Conservation (phyloP, 1,139 yeast genomes). For the Magnusiomyces fungicola region DNA sequence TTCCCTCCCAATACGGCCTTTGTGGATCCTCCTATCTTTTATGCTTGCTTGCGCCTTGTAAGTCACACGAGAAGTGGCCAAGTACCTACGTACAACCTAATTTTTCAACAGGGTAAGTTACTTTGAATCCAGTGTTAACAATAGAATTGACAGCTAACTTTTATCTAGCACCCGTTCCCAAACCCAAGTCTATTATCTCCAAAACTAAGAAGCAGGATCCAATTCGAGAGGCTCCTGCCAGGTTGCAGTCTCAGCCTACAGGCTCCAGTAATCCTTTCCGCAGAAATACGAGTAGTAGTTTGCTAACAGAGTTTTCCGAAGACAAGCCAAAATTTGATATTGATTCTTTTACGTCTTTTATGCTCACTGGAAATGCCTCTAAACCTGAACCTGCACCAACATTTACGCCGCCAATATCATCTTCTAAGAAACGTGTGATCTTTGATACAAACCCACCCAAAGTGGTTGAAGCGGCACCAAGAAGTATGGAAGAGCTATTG, state of each 20-base stretch:
- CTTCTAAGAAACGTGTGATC: conserved; percentile 31
- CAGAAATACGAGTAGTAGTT: conserved; percentile 14
- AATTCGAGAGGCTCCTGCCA: background rate
- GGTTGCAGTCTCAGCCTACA: conserved; percentile 9
- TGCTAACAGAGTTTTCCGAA: conserved; percentile 10
- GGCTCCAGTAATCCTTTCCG: conserved; percentile 27
- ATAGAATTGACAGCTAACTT: conserved; percentile 11
- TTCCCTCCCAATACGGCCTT: conserved; percentile 29
- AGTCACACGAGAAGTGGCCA: conserved; percentile 34
- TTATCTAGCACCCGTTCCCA: conserved; percentile 32
- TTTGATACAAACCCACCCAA: conserved; percentile 34
- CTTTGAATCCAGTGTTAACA: background rate
- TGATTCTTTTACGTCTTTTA: conserved; percentile 33
- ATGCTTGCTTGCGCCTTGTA: conserved; percentile 34
- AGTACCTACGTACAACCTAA: conserved; percentile 23
- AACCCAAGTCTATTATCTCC: conserved; percentile 33
- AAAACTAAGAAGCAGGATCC: conserved; percentile 26
- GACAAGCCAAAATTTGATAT: conserved; percentile 26
- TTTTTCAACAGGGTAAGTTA: conserved; percentile 24
- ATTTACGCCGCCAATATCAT: conserved; percentile 15
- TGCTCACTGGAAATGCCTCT: conserved; percentile 31
- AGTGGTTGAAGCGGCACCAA: conserved; percentile 36
- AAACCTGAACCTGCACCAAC: conserved; percentile 6
- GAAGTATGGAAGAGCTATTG: conserved; percentile 34
- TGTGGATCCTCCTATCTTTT: conserved; percentile 37